Conservation (phyloP, 1,284 basidiomycete species). For the Puccinia hordei region DNA sequence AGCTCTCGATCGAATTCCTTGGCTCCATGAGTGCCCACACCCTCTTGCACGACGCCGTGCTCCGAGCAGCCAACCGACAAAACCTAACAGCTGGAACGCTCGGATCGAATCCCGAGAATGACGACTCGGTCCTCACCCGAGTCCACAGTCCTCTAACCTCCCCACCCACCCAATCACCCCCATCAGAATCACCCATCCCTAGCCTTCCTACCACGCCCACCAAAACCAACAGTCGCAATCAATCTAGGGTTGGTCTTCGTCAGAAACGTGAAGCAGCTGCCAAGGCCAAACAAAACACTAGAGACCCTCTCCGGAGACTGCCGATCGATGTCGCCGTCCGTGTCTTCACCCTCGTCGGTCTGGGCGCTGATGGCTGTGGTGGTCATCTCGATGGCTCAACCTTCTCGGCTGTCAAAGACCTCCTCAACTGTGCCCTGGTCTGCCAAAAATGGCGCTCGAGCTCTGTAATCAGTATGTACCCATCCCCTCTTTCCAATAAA, state of each 20-base stretch:
- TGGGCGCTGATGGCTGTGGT: slow-evolving; percentile 29
- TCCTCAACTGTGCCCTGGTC: slow-evolving; percentile 37
- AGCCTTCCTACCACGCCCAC: not conserved
- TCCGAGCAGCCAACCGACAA: slow-evolving; percentile 31
- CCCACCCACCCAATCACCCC: slow-evolving; percentile 1
- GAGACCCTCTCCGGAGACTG: slow-evolving; percentile 11
- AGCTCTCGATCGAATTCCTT: too few species aligned
- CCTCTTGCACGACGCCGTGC: slow-evolving; percentile 40
- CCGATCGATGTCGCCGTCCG: slow-evolving; percentile 19
- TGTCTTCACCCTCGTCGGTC: slow-evolving; percentile 40
- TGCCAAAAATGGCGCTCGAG: slow-evolving; percentile 32
- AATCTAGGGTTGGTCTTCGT: slow-evolving; percentile 21
- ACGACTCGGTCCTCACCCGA: slow-evolving; percentile 2
- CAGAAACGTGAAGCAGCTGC: slow-evolving; percentile 6
- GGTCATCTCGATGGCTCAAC: slow-evolving; percentile 28
- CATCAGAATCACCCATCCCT: slow-evolving; percentile 7
- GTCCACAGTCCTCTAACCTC: slow-evolving; percentile 28
- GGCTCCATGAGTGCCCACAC: slow-evolving; percentile 15
- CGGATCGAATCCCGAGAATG: slow-evolving; percentile 7
- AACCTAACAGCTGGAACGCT: not conserved
- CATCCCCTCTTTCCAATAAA: not conserved
- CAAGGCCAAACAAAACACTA: slow-evolving; percentile 6
- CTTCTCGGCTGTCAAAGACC: slow-evolving; percentile 38
- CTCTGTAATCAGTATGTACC: slow-evolving; percentile 16
- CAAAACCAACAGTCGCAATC: not conserved